Conservation (phyloP, 1,284 basidiomycete species). For the Tranzscheliella williamsii region DNA sequence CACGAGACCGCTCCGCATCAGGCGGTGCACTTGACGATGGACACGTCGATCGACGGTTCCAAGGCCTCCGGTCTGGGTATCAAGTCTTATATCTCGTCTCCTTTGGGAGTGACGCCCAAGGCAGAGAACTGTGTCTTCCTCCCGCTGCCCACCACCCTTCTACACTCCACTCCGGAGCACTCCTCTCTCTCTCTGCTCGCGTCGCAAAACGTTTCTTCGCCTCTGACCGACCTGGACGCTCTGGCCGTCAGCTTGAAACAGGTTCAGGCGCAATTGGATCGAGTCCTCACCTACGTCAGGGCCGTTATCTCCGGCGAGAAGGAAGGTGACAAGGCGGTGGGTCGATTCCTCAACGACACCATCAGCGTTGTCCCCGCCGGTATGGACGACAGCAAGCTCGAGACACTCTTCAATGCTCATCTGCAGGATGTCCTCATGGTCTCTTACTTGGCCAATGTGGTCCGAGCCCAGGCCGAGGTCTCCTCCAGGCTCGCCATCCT, state of each 20-base stretch:
- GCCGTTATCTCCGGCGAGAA: slow-evolving; percentile 77
- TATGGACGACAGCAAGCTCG: slow-evolving; percentile 50
- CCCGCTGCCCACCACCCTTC: slow-evolving; percentile 45
- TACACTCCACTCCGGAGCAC: slow-evolving; percentile 62
- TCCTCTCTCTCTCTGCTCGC: slow-evolving; percentile 68
- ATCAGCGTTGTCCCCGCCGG: slow-evolving; percentile 54
- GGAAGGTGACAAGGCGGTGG: slow-evolving; percentile 82
- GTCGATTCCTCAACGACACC: slow-evolving; percentile 89
- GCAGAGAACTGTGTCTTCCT: slow-evolving; percentile 59
- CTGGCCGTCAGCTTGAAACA: slow-evolving; percentile 74
- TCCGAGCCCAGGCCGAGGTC: slow-evolving; percentile 91
- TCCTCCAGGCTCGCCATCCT: slow-evolving; percentile 84
- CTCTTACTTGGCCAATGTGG: slow-evolving; percentile 90
- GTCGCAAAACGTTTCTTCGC: slow-evolving; percentile 66
- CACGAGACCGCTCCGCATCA: slow-evolving; percentile 85
- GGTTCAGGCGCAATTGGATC: slow-evolving; percentile 79
- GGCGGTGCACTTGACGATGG: slow-evolving; percentile 89
- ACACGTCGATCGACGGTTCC: slow-evolving; percentile 70
- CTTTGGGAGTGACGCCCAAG: slow-evolving; percentile 54
- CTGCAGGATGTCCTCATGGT: slow-evolving; percentile 87
- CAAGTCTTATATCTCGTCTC: slow-evolving; percentile 82
- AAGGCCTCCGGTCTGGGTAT: slow-evolving; percentile 65
- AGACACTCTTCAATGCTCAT: slow-evolving; percentile 57
- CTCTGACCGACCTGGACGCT: slow-evolving; percentile 57
- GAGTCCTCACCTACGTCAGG: slow-evolving; percentile 83